A percentile compares a stretch with the other conserved stretches of the same genome.
phyloP scores from a whole-genome alignment of 78 protist genomes.

The Planoprotostelium fungivorum region DNA sequence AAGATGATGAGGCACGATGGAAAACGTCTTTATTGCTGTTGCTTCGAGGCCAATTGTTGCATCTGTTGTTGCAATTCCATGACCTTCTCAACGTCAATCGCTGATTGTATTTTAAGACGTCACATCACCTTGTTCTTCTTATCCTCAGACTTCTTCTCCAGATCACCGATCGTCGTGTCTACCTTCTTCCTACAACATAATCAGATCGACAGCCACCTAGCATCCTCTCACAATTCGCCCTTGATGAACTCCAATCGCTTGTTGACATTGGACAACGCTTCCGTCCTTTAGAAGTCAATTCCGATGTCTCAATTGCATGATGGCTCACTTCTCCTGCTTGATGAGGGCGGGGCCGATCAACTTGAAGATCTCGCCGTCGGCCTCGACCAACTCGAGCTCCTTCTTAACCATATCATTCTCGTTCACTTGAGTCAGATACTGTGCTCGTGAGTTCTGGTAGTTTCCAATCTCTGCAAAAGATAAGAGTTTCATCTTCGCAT shows the following conservation, averaged over 20 bases:
- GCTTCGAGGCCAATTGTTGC: not conserved
- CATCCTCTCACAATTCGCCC: not conserved
- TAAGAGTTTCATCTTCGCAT: not conserved
- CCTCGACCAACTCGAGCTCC: slow-evolving; percentile 54
- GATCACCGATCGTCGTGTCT: not conserved
- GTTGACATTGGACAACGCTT: not conserved
- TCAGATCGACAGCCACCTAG: not conserved
- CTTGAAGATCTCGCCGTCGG: slow-evolving; percentile 34
- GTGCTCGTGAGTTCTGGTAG: slow-evolving; percentile 17
- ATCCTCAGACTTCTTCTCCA: not conserved
- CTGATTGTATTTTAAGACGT: not conserved
- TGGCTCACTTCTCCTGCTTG: slow-evolving; percentile 40
- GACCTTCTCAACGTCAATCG: not conserved
- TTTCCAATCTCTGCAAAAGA: not conserved
- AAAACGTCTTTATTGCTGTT: not conserved
- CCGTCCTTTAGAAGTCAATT: not conserved
- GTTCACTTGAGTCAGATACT: slow-evolving; percentile 46
- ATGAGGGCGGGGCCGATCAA: slow-evolving; percentile 53
- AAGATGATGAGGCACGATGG: too few species aligned
- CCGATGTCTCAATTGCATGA: not conserved
- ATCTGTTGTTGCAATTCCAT: not conserved
- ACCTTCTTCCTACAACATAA: not conserved
- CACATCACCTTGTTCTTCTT: not conserved
- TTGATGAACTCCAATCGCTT: not conserved
- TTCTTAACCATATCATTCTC: slow-evolving; percentile 58